A percentile compares a stretch with the other conserved stretches of the same genome.
These are phyloP conservation scores for Diplodia scrobiculata DNA, from an alignment of 2,329 filamentous ascomycete species.

Conservation along the genomic window DNA sequence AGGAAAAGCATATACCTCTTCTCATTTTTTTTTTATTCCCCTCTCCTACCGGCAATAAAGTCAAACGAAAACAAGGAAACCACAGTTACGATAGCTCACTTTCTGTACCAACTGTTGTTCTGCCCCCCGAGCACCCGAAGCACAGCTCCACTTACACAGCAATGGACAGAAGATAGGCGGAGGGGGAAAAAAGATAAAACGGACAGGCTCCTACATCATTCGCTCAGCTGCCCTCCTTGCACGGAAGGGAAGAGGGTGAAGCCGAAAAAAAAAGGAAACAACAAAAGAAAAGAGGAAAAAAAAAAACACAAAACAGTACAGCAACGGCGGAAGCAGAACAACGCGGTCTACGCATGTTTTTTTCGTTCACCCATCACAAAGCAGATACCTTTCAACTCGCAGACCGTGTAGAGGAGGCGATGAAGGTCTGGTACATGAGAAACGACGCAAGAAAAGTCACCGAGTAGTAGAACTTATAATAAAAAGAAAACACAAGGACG, in stretches of 20 bases:
- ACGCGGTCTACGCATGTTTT: slow-evolving; percentile 19
- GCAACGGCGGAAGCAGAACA: not conserved
- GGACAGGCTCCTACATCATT: not conserved
- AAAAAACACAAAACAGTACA: not conserved
- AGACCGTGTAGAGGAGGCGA: not conserved
- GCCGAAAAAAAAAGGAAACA: not conserved
- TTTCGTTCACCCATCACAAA: slow-evolving; percentile 20
- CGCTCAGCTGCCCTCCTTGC: not conserved
- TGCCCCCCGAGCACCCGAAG: not conserved
- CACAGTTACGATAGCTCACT: not conserved
- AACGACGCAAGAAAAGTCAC: not conserved
- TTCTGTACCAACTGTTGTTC: slow-evolving; percentile 1
- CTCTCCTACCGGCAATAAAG: not conserved
- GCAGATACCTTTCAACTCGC: not conserved
- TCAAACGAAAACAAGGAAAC: not conserved
- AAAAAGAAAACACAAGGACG: not conserved
- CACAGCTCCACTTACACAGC: not conserved
- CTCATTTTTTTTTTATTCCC: slow-evolving; percentile 12
- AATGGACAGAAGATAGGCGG: not conserved
- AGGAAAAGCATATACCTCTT: slow-evolving; percentile 8
- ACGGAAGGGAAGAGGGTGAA: not conserved
- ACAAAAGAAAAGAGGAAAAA: not conserved
- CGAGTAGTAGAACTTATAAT: not conserved
- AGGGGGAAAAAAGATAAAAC: not conserved
- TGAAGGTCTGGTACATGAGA: not conserved